Conservation (phyloP, 2,329 filamentous ascomycete species). For the Didymella segeticola region DNA sequence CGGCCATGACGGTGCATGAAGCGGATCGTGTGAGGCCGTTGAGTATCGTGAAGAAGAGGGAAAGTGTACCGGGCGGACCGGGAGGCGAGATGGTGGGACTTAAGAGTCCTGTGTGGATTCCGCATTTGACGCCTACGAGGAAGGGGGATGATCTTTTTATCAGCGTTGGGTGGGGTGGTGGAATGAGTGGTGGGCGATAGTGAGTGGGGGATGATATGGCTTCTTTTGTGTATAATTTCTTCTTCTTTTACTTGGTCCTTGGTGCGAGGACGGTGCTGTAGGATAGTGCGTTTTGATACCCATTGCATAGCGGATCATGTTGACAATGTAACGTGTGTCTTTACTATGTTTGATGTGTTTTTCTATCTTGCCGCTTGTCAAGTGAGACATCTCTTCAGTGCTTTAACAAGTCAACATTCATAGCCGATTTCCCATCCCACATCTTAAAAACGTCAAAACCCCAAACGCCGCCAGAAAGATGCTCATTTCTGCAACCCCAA, state of each 20-base stretch:
- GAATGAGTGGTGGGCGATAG: background rate
- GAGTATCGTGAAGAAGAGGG: slow-evolving; percentile 26
- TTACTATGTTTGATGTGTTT: too few relatives aligned
- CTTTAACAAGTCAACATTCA: too few relatives aligned
- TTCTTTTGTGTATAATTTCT: slow-evolving; percentile 7
- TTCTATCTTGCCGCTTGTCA: too few relatives aligned
- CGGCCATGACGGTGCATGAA: slow-evolving; percentile 23
- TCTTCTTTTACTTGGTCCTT: too few relatives aligned
- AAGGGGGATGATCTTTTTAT: slow-evolving; percentile 70
- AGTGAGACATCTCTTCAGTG: too few relatives aligned
- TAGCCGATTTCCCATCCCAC: too few relatives aligned
- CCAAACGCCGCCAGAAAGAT: too few relatives aligned
- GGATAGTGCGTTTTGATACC: background rate
- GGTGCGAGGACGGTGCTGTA: too few relatives aligned
- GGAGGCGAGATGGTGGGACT: slow-evolving; percentile 32
- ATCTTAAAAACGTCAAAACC: too few relatives aligned
- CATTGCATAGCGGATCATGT: background rate
- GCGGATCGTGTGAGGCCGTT: slow-evolving; percentile 33
- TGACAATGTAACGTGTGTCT: background rate
- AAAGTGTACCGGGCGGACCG: background rate
- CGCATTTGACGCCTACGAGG: slow-evolving; percentile 70
- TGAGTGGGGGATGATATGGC: background rate
- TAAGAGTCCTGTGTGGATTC: slow-evolving; percentile 64
- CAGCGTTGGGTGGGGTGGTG: slow-evolving; percentile 42
- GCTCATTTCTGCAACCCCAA: too few relatives aligned